Conservation (phyloP, 1,284 basidiomycete species). For the Puccinia polysora region DNA sequence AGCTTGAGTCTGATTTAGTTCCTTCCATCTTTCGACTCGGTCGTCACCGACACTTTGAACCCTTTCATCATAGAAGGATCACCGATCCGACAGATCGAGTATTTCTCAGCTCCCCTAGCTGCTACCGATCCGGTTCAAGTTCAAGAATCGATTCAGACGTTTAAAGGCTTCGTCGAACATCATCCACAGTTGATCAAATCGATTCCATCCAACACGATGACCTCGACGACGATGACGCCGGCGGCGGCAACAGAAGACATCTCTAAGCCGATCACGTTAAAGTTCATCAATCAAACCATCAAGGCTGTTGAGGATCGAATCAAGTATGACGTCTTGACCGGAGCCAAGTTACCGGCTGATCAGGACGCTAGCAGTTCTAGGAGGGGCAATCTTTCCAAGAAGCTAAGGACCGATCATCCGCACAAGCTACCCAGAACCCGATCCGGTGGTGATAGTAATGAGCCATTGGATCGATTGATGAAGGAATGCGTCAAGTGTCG, state of each 20-base stretch:
- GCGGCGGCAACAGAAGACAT: no score
- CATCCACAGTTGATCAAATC: conserved; percentile 18
- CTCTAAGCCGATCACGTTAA: neutral
- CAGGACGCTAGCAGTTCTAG: neutral
- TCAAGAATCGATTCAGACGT: neutral
- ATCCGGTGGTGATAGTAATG: neutral
- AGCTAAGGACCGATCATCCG: no score
- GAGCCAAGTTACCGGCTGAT: neutral
- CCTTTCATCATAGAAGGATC: no score
- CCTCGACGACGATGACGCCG: neutral
- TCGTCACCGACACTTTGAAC: no score
- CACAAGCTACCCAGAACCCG: no score
- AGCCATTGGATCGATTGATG: neutral
- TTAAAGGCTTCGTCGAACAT: neutral
- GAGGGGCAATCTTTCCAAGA: neutral
- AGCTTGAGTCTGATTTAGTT: no score
- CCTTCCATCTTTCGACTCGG: no score
- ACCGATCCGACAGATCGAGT: neutral
- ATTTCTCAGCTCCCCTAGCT: neutral
- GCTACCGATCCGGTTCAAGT: neutral
- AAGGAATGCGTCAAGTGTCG: conserved; percentile 20
- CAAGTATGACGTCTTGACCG: neutral
- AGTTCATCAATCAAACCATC: neutral
- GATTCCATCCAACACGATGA: neutral
- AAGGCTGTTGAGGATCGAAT: neutral